A percentile compares a stretch with the other conserved stretches of the same genome.
These are phyloP conservation scores for Talaromyces nanjingensis DNA, from an alignment of 495 filamentous ascomycete genomes.

Conservation along the genomic window DNA sequence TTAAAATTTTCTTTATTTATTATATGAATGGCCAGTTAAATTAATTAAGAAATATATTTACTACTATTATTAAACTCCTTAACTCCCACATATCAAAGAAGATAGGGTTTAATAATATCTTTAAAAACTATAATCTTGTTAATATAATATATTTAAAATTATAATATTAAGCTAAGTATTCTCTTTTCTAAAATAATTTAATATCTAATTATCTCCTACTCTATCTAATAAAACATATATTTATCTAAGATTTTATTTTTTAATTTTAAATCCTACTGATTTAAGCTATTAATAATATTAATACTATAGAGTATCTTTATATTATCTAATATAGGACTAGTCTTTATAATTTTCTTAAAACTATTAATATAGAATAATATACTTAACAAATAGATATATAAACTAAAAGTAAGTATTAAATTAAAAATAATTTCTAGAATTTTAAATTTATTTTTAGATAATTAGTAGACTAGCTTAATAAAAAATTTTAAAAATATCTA, in stretches of 20 bases:
- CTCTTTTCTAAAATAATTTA: conserved; percentile 13
- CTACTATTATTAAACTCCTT: conserved; percentile 8
- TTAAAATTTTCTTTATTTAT: too few species aligned
- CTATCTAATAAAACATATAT: conserved; percentile 18
- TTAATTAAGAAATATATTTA: too few species aligned
- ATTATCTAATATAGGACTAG: conserved; percentile 18
- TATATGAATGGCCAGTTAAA: too few species aligned
- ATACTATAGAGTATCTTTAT: conserved; percentile 26
- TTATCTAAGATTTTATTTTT: background rate
- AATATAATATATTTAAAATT: conserved; percentile 16
- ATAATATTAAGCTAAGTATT: conserved; percentile 13
- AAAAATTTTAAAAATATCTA: too few species aligned
- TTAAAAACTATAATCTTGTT: conserved; percentile 21
- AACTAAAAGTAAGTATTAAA: too few species aligned
- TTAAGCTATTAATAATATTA: conserved; percentile 19
- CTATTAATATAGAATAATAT: conserved; percentile 20
- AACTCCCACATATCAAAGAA: conserved; percentile 18
- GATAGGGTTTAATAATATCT: conserved; percentile 17
- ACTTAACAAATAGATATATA: too few species aligned
- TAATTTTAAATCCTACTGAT: conserved; percentile 16
- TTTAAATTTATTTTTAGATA: too few species aligned
- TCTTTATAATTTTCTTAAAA: conserved; percentile 20
- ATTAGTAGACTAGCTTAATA: too few species aligned
- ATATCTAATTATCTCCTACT: conserved; percentile 13
- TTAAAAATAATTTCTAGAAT: too few species aligned